Conservation (phyloP, 1,284 basidiomycete species). For the Mrakiaceae sp. region DNA sequence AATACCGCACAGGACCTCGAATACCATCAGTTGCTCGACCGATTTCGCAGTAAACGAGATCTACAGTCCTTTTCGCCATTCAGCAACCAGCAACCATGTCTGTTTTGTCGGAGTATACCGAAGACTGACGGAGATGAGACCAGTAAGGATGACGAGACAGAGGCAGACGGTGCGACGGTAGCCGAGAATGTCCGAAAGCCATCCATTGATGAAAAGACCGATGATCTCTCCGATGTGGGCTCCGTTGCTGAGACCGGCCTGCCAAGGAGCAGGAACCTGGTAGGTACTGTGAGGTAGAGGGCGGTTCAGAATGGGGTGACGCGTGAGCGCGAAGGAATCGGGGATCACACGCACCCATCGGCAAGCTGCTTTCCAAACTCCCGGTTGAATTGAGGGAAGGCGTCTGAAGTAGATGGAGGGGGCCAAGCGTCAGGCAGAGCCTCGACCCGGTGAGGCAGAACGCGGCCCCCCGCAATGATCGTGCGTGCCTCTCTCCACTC, state of each 20-base stretch:
- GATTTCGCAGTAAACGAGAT: slow-evolving; percentile 3
- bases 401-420: slow-evolving; percentile 4
- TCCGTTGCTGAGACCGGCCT: slow-evolving; percentile 36
- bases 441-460: no score
- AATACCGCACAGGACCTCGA: slow-evolving; percentile 32
- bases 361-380: slow-evolving; percentile 10
- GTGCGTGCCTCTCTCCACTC: no score
- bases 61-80: no score
- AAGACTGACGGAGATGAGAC: slow-evolving; percentile 30
- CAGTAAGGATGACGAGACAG: slow-evolving; percentile 26
- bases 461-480: no score
- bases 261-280: slow-evolving; percentile 39
- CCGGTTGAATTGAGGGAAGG: slow-evolving; percentile 24
- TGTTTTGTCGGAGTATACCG: slow-evolving; percentile 30
- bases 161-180: slow-evolving; percentile 31
- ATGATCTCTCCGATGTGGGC: slow-evolving; percentile 32
- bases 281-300: slow-evolving; percentile 24
- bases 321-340: slow-evolving; percentile 11
- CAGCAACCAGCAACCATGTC: no score
- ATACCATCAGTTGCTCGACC: slow-evolving; percentile 29
- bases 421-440: no score
- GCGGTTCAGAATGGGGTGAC: slow-evolving; percentile 18
- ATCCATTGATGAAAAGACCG: slow-evolving; percentile 36
- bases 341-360: slow-evolving; percentile 25
- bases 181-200: slow-evolving; percentile 34